A percentile compares a stretch with the other conserved stretches of the same genome.
Conservation (phyloP, 108 stramenopile genomes). For the Cylindrotheca closterium region DNA sequence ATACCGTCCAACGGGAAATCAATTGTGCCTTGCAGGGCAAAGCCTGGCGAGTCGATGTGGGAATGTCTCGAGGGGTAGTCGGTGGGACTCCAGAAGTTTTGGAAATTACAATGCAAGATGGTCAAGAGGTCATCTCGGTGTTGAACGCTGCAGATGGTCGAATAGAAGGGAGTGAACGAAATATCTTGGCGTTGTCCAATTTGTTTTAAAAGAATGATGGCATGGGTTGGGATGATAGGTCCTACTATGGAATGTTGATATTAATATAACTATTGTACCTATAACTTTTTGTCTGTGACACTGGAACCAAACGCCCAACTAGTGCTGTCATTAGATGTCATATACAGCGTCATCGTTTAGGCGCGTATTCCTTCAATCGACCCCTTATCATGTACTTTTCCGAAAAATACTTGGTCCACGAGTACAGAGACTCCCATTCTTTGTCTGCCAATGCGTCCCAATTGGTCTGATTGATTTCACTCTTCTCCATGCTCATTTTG, state of each 20-base stretch:
- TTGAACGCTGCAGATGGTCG: slow-evolving; percentile 16
- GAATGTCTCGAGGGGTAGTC: slow-evolving; percentile 57
- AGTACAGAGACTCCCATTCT: slow-evolving; percentile 12
- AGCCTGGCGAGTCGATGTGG: slow-evolving; percentile 81
- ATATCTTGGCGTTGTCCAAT: slow-evolving; percentile 4
- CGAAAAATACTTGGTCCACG: slow-evolving; percentile 18
- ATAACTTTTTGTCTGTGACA: too few species aligned
- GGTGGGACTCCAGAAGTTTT: slow-evolving; percentile 72
- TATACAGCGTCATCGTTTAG: background rate
- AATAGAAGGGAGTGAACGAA: slow-evolving; percentile 4
- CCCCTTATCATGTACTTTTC: slow-evolving; percentile 17
- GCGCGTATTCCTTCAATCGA: slow-evolving; percentile 7
- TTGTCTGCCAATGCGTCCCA: slow-evolving; percentile 1
- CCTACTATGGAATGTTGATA: too few species aligned
- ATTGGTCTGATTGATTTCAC: slow-evolving; percentile 13
- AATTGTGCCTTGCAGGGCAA: slow-evolving; percentile 65
- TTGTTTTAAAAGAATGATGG: slow-evolving; percentile 10
- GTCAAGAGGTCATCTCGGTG: slow-evolving; percentile 18
- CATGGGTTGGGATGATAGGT: too few species aligned
- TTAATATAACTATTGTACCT: too few species aligned
- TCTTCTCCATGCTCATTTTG: slow-evolving; percentile 12
- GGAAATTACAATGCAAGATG: slow-evolving; percentile 43
- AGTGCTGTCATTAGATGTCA: too few species aligned
- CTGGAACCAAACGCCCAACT: too few species aligned
- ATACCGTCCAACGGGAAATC: slow-evolving; percentile 69